Evolutionary conservation across 2,329 filamentous ascomycete species (phyloP).

Genomic region (Trichoderma sp.): DNA sequence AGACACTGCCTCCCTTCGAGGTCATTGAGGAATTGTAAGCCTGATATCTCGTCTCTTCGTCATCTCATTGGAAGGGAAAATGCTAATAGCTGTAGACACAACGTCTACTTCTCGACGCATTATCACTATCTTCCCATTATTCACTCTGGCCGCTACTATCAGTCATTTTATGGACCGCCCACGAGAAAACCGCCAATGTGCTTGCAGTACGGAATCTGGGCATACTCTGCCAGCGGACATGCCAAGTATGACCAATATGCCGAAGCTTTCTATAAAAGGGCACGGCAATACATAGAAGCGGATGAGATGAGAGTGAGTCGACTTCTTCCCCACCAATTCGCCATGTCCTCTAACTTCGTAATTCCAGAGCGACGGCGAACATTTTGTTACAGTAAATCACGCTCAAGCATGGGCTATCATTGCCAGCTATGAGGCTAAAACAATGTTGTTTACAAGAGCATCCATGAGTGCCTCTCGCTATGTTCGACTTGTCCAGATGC

Average conservation of each 20-base stretch:
- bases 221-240: slow-evolving; percentile 71
- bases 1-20: slow-evolving; percentile 76
- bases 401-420: slow-evolving; percentile 81
- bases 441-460: slow-evolving; percentile 82
- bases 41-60: not conserved
- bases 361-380: slow-evolving; percentile 70
- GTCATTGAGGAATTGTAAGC: slow-evolving; percentile 81
- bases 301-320: slow-evolving; percentile 75
- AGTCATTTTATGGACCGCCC: slow-evolving; percentile 71
- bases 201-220: slow-evolving; percentile 86
- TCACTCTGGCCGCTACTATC: slow-evolving; percentile 74
- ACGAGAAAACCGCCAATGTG: slow-evolving; percentile 80
- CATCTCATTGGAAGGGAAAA: not conserved
- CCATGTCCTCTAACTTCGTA: not conserved
- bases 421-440: slow-evolving; percentile 78
- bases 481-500: slow-evolving; percentile 75
- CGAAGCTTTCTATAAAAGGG: slow-evolving; percentile 78
- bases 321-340: not conserved
- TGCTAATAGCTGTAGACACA: slow-evolving; percentile 55
- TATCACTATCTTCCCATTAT: slow-evolving; percentile 76
- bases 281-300: slow-evolving; percentile 79
- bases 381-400: slow-evolving; percentile 76
- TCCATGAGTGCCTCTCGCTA: slow-evolving; percentile 79
- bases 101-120: slow-evolving; percentile 75
- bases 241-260: slow-evolving; percentile 74